Conservation (phyloP, 2,329 filamentous ascomycete species). For the Sphaerulina vaccinii region DNA sequence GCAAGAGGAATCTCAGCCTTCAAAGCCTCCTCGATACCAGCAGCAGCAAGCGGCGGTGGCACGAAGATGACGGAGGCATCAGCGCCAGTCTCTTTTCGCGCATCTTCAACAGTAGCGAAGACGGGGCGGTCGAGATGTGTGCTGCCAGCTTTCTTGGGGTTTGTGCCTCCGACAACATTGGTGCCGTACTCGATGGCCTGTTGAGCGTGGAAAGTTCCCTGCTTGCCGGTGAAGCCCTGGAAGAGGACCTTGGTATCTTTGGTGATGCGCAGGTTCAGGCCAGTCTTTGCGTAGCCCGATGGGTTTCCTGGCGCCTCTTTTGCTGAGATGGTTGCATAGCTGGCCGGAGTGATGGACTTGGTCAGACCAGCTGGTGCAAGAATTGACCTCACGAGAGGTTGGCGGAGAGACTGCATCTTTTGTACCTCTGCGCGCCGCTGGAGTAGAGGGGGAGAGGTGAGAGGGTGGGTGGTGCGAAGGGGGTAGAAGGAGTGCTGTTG, state of each 20-base stretch:
- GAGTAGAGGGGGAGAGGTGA: too few species aligned
- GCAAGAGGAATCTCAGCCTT: conserved; percentile 88
- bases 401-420: conserved; percentile 84
- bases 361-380: conserved; percentile 53
- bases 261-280: conserved; percentile 83
- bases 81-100: conserved; percentile 84
- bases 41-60: conserved; percentile 88
- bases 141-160: conserved; percentile 95
- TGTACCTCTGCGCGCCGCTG: conserved; percentile 39
- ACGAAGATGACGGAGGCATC: conserved; percentile 95
- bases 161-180: conserved; percentile 95
- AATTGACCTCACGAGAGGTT: conserved; percentile 68
- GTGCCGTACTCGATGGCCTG: conserved; percentile 99
- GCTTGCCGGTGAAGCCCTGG: conserved; percentile 86
- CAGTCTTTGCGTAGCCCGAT: conserved; percentile 38
- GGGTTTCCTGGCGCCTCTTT: conserved; percentile 40
- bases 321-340: conserved; percentile 70
- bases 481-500: too few species aligned
- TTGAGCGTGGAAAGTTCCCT: conserved; percentile 84
- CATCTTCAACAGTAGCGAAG: conserved; percentile 85
- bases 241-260: conserved; percentile 89
- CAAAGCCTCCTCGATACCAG: conserved; percentile 95
- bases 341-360: conserved; percentile 57
- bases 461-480: too few species aligned
- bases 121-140: conserved; percentile 89